phyloP scores from a whole-genome alignment of 805 yeast species.

The Metschnikowia matae region DNA sequence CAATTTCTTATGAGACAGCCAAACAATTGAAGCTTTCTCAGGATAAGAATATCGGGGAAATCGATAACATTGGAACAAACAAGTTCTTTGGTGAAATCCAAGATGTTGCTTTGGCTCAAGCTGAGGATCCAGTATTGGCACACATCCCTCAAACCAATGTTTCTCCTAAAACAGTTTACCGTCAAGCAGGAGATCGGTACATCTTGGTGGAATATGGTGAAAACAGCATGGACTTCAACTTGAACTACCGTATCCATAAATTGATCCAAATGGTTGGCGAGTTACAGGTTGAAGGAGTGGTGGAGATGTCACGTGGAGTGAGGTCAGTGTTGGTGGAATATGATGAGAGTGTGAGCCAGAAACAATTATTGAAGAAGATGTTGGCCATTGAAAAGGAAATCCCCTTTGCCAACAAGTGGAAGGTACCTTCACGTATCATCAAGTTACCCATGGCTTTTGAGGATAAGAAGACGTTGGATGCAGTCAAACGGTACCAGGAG shows the following conservation, averaged over 20 bases:
- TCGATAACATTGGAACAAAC: too few species aligned
- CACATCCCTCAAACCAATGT: constrained; percentile 41
- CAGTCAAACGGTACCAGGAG: constrained; percentile 87
- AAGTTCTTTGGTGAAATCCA: constrained; percentile 15
- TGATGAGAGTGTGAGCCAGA: constrained; percentile 65
- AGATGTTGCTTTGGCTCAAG: constrained; percentile 24
- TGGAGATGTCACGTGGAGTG: constrained; percentile 97
- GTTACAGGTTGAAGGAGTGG: constrained; percentile 69
- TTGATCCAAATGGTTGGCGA: constrained; percentile 68
- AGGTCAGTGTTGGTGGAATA: constrained; percentile 89
- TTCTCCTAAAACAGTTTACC: constrained; percentile 72
- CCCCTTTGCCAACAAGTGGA: constrained; percentile 74
- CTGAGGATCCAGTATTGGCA: constrained; percentile 69
- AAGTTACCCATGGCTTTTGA: constrained; percentile 95
- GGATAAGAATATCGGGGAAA: constrained; percentile 46
- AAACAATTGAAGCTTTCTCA: constrained; percentile 57
- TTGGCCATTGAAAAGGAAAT: constrained; percentile 74
- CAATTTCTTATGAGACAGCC: constrained; percentile 68
- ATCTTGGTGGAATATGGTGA: constrained; percentile 91
- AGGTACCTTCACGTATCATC: constrained; percentile 75
- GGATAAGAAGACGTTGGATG: constrained; percentile 82
- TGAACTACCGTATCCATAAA: constrained; percentile 79
- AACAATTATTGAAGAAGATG: constrained; percentile 56
- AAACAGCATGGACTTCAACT: constrained; percentile 76
- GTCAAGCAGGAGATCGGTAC: constrained; percentile 97